These are phyloP conservation scores for Metschnikowia dekortorum DNA, from an alignment of 805 yeast species.

Conservation along the genomic window DNA sequence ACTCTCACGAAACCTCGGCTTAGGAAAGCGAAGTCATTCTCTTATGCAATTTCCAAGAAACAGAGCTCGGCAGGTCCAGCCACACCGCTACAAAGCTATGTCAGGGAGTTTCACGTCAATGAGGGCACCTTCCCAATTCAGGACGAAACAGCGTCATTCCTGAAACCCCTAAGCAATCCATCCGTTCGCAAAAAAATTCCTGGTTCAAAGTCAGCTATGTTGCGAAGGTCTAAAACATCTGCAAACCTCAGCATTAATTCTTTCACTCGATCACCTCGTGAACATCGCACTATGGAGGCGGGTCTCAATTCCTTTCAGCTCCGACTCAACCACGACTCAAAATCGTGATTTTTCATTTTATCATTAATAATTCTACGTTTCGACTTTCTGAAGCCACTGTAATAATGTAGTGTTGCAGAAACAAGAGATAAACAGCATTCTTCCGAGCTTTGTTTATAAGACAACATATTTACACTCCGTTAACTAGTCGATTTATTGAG, in stretches of 20 bases:
- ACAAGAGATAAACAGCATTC: neutral
- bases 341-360: neutral
- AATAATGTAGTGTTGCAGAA: neutral
- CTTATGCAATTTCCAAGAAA: slow-evolving; percentile 2
- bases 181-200: slow-evolving; percentile 8
- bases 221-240: slow-evolving; percentile 10
- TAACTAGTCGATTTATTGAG: neutral
- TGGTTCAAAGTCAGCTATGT: slow-evolving; percentile 4
- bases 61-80: slow-evolving; percentile 5
- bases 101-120: slow-evolving; percentile 13
- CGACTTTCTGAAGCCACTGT: neutral
- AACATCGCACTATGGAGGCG: slow-evolving; percentile 23
- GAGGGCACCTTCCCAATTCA: slow-evolving; percentile 14
- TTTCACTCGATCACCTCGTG: slow-evolving; percentile 7
- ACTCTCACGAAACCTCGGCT: neutral
- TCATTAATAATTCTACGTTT: neutral
- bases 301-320: slow-evolving; percentile 28
- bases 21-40: slow-evolving; percentile 8
- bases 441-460: neutral
- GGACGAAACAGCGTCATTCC: slow-evolving; percentile 15
- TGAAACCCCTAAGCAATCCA: slow-evolving; percentile 9
- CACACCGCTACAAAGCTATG: slow-evolving; percentile 15
- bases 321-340: slow-evolving; percentile 8
- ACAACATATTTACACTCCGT: neutral
- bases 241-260: slow-evolving; percentile 7